phyloP scores from a whole-genome alignment of 2,329 filamentous ascomycete species.

The Fusarium subglutinans region DNA sequence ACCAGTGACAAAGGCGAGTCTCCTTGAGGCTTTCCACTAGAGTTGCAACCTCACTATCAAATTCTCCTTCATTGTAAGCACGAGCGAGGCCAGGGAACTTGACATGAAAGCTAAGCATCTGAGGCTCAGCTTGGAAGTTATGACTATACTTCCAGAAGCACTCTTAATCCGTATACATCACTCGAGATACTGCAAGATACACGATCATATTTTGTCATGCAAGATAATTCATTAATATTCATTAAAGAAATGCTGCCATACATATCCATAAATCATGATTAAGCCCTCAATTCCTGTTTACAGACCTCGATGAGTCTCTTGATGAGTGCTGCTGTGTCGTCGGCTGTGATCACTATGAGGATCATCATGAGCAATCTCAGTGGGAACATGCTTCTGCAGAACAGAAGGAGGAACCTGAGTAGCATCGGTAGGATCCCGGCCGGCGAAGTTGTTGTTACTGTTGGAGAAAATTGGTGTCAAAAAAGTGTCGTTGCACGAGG shows the following conservation, averaged over 20 bases:
- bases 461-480: slow-evolving; percentile 20
- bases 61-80: too few species aligned
- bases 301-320: slow-evolving; percentile 59
- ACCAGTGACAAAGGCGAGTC: too few species aligned
- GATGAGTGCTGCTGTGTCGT: slow-evolving; percentile 58
- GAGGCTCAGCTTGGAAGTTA: too few species aligned
- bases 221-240: slow-evolving; percentile 24
- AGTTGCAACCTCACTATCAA: too few species aligned
- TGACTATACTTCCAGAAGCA: too few species aligned
- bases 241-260: slow-evolving; percentile 25
- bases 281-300: slow-evolving; percentile 40
- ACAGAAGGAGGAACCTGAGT: slow-evolving; percentile 67
- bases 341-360: slow-evolving; percentile 53
- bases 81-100: too few species aligned
- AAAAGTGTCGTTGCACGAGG: not conserved
- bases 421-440: slow-evolving; percentile 63
- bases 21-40: too few species aligned
- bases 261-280: slow-evolving; percentile 34
- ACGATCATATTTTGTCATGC: too few species aligned
- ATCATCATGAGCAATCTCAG: slow-evolving; percentile 57
- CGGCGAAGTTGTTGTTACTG: slow-evolving; percentile 25
- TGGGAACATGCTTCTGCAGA: slow-evolving; percentile 57
- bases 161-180: not conserved
- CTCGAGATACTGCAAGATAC: not conserved
- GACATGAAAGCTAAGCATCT: too few species aligned